A percentile compares a stretch with the other conserved stretches of the same genome.
Conservation (phyloP, 345 rosid species). For the Gossypium stocksii region DNA sequence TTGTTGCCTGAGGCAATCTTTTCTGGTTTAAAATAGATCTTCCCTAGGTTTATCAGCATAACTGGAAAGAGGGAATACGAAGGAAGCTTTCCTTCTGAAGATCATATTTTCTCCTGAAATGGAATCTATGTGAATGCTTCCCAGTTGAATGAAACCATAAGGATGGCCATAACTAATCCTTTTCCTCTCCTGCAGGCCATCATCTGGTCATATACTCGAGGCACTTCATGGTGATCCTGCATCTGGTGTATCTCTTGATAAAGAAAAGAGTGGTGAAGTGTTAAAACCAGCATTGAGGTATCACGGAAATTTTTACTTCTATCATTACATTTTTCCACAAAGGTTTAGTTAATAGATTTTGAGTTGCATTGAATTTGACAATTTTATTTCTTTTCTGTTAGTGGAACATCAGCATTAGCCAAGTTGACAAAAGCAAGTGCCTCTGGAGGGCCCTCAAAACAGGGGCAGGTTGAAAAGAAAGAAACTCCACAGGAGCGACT, state of each 20-base stretch:
- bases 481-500: slow-evolving; percentile 98
- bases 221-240: slow-evolving; percentile 98
- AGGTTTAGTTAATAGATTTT: background rate
- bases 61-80: slow-evolving; percentile 49
- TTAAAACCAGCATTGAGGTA: slow-evolving; percentile 63
- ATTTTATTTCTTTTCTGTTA: slow-evolving; percentile 25
- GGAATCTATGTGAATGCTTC: slow-evolving; percentile 23
- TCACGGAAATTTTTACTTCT: background rate
- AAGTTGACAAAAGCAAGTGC: slow-evolving; percentile 65
- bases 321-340: background rate
- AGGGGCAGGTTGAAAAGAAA: slow-evolving; percentile 58
- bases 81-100: slow-evolving; percentile 57
- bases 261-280: slow-evolving; percentile 50
- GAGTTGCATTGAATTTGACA: background rate
- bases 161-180: slow-evolving; percentile 36
- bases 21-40: slow-evolving; percentile 46
- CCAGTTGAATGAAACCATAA: slow-evolving; percentile 16
- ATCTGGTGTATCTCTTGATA: slow-evolving; percentile 76
- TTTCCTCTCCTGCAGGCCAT: slow-evolving; percentile 70
- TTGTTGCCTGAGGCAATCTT: slow-evolving; percentile 59
- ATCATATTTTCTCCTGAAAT: slow-evolving; percentile 30
- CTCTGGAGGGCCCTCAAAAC: slow-evolving; percentile 56
- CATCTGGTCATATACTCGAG: slow-evolving; percentile 80
- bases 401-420: slow-evolving; percentile 67
- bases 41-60: slow-evolving; percentile 48